Conservation (phyloP, 2,329 filamentous ascomycete genomes). For the Aspergillus neotritici region DNA sequence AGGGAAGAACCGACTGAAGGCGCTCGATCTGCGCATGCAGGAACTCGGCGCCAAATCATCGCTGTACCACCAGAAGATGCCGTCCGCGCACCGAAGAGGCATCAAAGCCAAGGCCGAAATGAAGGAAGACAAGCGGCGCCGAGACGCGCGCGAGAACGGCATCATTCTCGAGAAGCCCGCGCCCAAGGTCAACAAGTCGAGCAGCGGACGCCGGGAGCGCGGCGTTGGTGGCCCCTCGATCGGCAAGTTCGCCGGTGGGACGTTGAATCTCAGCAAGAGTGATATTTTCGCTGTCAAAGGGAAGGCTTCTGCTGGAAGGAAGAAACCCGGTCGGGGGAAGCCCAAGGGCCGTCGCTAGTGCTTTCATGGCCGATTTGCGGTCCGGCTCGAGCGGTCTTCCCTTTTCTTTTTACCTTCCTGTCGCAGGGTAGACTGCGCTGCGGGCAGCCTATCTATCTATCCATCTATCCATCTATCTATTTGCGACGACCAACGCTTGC, state of each 20-base stretch:
- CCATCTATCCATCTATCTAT: no score
- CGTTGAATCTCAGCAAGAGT: slow-evolving; percentile 68
- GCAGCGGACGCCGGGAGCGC: slow-evolving; percentile 48
- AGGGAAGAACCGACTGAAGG: slow-evolving; percentile 72
- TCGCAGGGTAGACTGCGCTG: no score
- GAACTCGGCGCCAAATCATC: slow-evolving; percentile 72
- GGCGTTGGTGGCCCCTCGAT: slow-evolving; percentile 71
- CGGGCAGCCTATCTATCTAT: no score
- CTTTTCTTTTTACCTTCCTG: no score
- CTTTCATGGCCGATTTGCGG: no score
- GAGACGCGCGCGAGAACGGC: slow-evolving; percentile 82
- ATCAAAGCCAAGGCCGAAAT: slow-evolving; percentile 62
- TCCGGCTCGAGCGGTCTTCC: no score
- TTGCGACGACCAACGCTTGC: no score
- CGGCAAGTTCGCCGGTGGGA: slow-evolving; percentile 73
- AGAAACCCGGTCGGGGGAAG: slow-evolving; percentile 15
- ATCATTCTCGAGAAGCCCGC: slow-evolving; percentile 69
- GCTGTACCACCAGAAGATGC: slow-evolving; percentile 77
- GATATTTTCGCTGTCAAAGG: slow-evolving; percentile 64
- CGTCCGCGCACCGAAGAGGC: slow-evolving; percentile 78
- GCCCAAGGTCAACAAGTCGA: slow-evolving; percentile 31
- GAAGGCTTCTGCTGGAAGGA: slow-evolving; percentile 8
- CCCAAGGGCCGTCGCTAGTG: slow-evolving; percentile 26
- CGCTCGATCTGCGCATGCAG: slow-evolving; percentile 76
- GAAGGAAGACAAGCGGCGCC: slow-evolving; percentile 65